phyloP scores from a whole-genome alignment of 495 filamentous ascomycete genomes.

The Xylaria intraflava region DNA sequence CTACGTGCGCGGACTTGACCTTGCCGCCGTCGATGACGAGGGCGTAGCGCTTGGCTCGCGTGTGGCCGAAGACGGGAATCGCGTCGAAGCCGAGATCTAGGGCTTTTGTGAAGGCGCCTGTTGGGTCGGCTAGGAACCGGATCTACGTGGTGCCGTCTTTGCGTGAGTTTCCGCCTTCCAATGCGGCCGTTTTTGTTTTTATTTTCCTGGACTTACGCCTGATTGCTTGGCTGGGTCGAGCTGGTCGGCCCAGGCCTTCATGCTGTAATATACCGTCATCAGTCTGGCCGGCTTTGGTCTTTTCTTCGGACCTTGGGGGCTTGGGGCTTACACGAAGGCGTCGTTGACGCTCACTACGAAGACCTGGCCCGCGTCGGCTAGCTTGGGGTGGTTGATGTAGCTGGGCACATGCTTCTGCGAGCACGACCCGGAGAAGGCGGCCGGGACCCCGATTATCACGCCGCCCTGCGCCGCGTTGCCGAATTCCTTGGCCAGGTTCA shows the following conservation, averaged over 20 bases:
- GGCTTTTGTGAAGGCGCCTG: conserved; percentile 74
- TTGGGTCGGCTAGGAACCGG: conserved; percentile 87
- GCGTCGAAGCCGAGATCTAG: conserved; percentile 82
- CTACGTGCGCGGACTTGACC: conserved; percentile 67
- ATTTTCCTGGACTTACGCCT: conserved; percentile 52
- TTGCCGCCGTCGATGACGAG: conserved; percentile 72
- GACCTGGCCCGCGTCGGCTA: conserved; percentile 68
- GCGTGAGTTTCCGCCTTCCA: neutral
- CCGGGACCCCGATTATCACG: conserved; percentile 84
- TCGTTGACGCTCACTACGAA: conserved; percentile 94
- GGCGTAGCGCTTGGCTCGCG: conserved; percentile 84
- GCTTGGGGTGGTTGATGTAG: conserved; percentile 67
- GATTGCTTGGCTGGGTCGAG: conserved; percentile 65
- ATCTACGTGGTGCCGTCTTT: conserved; percentile 35
- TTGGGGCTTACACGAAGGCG: conserved; percentile 72
- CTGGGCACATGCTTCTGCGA: conserved; percentile 73
- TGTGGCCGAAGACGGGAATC: conserved; percentile 74
- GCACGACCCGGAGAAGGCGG: conserved; percentile 79
- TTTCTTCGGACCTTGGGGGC: too few species aligned
- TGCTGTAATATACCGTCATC: too few species aligned
- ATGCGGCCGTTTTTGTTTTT: neutral
- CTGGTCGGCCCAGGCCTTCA: conserved; percentile 74
- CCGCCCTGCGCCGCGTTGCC: conserved; percentile 51
- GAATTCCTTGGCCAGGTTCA: conserved; percentile 75
- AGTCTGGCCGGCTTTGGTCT: too few species aligned